Conservation (phyloP, 1,284 basidiomycete genomes). For the Tetrapyrgos nigripes region DNA sequence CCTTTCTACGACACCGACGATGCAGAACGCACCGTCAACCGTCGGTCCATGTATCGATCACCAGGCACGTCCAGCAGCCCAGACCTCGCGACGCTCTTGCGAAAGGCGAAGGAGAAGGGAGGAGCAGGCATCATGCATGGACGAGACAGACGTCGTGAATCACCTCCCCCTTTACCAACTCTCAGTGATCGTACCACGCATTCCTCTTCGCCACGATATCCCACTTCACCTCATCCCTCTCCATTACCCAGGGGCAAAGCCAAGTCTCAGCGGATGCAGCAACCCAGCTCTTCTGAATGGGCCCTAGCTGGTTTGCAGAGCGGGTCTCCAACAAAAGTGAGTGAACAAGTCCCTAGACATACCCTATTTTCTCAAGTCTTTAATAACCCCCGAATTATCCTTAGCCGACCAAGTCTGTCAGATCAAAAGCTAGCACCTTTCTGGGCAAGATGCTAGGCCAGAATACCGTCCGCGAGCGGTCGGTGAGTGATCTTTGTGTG, state of each 20-base stretch:
- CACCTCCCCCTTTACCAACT: conserved; percentile 54
- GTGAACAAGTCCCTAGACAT: conserved; percentile 17
- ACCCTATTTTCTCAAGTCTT: conserved; percentile 6
- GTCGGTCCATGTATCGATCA: conserved; percentile 86
- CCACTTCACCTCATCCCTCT: background rate
- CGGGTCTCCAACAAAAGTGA: conserved; percentile 49
- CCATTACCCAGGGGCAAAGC: conserved; percentile 12
- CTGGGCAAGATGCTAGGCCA: conserved; percentile 78
- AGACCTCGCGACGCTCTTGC: conserved; percentile 83
- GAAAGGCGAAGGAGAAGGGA: conserved; percentile 78
- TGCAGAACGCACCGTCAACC: conserved; percentile 60
- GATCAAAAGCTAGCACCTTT: conserved; percentile 79
- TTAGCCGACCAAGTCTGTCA: conserved; percentile 61
- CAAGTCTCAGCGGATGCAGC: conserved; percentile 14
- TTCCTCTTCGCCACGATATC: background rate
- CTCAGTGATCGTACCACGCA: conserved; percentile 25
- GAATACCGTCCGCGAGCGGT: conserved; percentile 67
- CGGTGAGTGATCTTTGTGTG: conserved; percentile 58
- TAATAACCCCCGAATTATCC: conserved; percentile 10
- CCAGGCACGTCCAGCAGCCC: conserved; percentile 88
- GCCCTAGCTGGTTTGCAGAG: conserved; percentile 54
- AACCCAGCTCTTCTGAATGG: conserved; percentile 49
- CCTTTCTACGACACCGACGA: conserved; percentile 71
- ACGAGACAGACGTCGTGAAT: conserved; percentile 51
- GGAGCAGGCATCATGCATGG: conserved; percentile 43